Conservation (phyloP, 2,329 filamentous ascomycete species). For the Ceratocystis smalleyi region DNA sequence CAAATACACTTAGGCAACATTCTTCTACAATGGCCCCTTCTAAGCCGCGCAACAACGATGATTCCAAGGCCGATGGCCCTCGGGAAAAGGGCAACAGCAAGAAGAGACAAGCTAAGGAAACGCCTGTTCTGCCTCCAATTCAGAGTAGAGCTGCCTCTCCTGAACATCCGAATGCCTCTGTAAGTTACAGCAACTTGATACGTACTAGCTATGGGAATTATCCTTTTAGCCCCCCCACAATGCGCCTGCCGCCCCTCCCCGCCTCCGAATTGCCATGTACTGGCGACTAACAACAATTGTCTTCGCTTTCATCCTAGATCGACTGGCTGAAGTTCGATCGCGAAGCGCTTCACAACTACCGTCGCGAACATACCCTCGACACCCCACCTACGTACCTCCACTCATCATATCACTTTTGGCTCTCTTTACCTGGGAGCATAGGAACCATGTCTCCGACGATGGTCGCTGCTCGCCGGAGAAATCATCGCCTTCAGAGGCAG, state of each 20-base stretch:
- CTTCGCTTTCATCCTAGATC: slow-evolving; percentile 27
- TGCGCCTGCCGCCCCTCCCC: neutral
- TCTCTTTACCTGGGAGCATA: slow-evolving; percentile 47
- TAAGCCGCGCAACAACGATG: slow-evolving; percentile 34
- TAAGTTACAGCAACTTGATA: slow-evolving; percentile 8
- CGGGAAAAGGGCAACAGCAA: slow-evolving; percentile 24
- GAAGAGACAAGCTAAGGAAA: slow-evolving; percentile 31
- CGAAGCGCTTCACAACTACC: slow-evolving; percentile 56
- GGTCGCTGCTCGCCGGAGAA: slow-evolving; percentile 33
- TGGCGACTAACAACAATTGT: neutral
- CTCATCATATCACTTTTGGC: slow-evolving; percentile 44
- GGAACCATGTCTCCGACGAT: slow-evolving; percentile 63
- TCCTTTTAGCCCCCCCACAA: neutral
- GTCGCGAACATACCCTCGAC: slow-evolving; percentile 55
- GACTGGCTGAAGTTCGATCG: slow-evolving; percentile 55
- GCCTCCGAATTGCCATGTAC: neutral
- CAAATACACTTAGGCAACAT: neutral
- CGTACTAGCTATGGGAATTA: neutral
- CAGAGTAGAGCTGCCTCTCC: slow-evolving; percentile 12
- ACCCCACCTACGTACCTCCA: slow-evolving; percentile 52
- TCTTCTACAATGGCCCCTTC: slow-evolving; percentile 29
- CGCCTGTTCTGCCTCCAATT: slow-evolving; percentile 12
- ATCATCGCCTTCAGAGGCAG: slow-evolving; percentile 37
- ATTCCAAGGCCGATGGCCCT: slow-evolving; percentile 29
- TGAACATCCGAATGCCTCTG: slow-evolving; percentile 13